A percentile compares a stretch with the other conserved stretches of the same genome.
phyloP scores from a whole-genome alignment of 2,329 filamentous ascomycete species.

The Geosmithia morbida region DNA sequence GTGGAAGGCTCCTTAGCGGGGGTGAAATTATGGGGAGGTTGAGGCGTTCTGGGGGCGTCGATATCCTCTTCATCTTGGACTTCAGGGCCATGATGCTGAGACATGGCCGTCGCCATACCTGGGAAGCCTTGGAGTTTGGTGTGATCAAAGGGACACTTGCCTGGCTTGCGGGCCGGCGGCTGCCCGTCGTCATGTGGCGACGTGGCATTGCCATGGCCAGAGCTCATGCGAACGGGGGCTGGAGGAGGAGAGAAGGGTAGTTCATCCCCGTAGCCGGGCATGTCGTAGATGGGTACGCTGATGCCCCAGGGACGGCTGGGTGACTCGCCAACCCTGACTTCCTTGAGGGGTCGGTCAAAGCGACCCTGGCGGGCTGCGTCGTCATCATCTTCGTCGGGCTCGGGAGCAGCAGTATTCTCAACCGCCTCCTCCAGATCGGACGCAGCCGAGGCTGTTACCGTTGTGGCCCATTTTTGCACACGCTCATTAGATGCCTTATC shows the following conservation, averaged over 20 bases:
- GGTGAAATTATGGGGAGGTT: slow-evolving; percentile 2
- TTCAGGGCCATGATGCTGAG: background rate
- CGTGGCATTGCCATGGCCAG: slow-evolving; percentile 7
- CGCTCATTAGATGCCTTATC: slow-evolving; percentile 48
- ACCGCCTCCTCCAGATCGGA: slow-evolving; percentile 16
- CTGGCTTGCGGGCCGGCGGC: slow-evolving; percentile 7
- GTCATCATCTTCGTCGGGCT: slow-evolving; percentile 15
- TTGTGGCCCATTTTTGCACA: slow-evolving; percentile 77
- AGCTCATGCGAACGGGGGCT: slow-evolving; percentile 37
- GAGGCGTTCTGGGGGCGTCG: background rate
- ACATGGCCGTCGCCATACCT: background rate
- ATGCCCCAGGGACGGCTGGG: slow-evolving; percentile 92
- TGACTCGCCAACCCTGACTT: slow-evolving; percentile 85
- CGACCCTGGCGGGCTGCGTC: slow-evolving; percentile 50
- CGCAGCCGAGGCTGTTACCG: slow-evolving; percentile 48
- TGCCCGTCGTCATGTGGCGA: background rate
- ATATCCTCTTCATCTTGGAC: slow-evolving; percentile 3
- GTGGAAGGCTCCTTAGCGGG: slow-evolving; percentile 7
- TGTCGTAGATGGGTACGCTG: slow-evolving; percentile 50
- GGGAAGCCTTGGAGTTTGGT: slow-evolving; percentile 23
- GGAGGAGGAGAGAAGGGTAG: slow-evolving; percentile 41
- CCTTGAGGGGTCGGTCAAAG: slow-evolving; percentile 76
- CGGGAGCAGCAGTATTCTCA: slow-evolving; percentile 6
- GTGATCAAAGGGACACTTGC: slow-evolving; percentile 47
- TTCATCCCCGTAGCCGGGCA: slow-evolving; percentile 13